phyloP scores from a whole-genome alignment of 768 basidiomycete genomes.

The Lanmaoa rubissima region DNA sequence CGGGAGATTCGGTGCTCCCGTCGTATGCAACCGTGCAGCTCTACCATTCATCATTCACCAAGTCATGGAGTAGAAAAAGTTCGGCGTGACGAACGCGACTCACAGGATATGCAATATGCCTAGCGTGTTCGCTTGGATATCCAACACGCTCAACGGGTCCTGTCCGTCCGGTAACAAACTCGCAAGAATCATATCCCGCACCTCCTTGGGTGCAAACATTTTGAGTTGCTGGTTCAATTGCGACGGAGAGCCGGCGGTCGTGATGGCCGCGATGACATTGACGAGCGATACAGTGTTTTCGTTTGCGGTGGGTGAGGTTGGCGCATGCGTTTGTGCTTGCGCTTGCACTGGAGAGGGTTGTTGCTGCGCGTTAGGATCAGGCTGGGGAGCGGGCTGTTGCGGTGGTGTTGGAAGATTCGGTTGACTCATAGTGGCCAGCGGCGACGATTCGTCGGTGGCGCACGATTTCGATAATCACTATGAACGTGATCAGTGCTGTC shows the following conservation, averaged over 20 bases:
- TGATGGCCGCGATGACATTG: conserved; percentile 46
- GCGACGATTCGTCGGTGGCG: background rate
- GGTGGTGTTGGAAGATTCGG: conserved; percentile 25
- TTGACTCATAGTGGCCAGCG: conserved; percentile 25
- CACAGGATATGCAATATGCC: conserved; percentile 74
- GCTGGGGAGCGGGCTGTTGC: conserved; percentile 16
- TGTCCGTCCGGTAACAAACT: conserved; percentile 54
- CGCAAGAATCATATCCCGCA: conserved; percentile 54
- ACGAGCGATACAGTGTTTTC: conserved; percentile 33
- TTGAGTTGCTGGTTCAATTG: conserved; percentile 46
- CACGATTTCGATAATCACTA: background rate
- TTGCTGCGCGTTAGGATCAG: conserved; percentile 15
- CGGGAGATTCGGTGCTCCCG: conserved; percentile 39
- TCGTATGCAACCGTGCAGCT: conserved; percentile 53
- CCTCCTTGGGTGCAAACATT: conserved; percentile 51
- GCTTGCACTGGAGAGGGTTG: conserved; percentile 13
- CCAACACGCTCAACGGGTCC: conserved; percentile 64
- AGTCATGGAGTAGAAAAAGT: background rate
- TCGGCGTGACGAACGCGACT: conserved; percentile 25
- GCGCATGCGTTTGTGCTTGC: conserved; percentile 9
- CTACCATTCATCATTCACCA: conserved; percentile 31
- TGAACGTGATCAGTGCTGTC: background rate
- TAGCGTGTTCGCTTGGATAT: conserved; percentile 55
- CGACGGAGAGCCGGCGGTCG: conserved; percentile 36
- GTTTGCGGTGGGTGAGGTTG: background rate